phyloP scores from a whole-genome alignment of 2,329 filamentous ascomycete species.

The Colletotrichum agaves region DNA sequence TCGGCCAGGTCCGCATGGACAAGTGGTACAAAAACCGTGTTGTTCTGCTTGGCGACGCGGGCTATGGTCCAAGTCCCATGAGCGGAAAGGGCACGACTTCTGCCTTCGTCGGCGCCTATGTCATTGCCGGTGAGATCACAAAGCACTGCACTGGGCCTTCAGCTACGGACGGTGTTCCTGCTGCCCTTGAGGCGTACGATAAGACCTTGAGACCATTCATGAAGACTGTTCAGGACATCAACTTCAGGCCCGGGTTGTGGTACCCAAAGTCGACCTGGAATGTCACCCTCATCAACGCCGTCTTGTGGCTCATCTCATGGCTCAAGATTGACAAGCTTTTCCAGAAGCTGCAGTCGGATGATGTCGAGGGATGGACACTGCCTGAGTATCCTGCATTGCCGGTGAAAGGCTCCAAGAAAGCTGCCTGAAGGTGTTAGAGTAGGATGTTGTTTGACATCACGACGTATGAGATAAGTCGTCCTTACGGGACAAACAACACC shows the following conservation, averaged over 20 bases:
- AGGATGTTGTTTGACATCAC: neutral
- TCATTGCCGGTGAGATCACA: slow-evolving; percentile 65
- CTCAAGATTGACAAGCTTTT: slow-evolving; percentile 28
- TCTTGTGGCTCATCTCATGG: slow-evolving; percentile 20
- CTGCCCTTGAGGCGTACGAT: slow-evolving; percentile 56
- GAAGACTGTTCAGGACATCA: slow-evolving; percentile 50
- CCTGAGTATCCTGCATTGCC: slow-evolving; percentile 17
- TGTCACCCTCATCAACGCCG: slow-evolving; percentile 16
- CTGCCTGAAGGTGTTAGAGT: neutral
- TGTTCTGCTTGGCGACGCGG: slow-evolving; percentile 65
- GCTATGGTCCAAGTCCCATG: slow-evolving; percentile 56
- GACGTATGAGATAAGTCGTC: too few relatives aligned
- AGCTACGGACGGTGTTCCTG: slow-evolving; percentile 39
- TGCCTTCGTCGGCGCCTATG: slow-evolving; percentile 62
- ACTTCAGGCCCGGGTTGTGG: neutral
- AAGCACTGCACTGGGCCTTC: slow-evolving; percentile 38
- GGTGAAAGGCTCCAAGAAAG: neutral
- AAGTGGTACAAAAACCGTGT: slow-evolving; percentile 59
- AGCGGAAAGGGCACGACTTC: slow-evolving; percentile 64
- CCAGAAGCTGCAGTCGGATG: slow-evolving; percentile 26
- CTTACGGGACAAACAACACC: too few relatives aligned
- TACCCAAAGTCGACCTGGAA: slow-evolving; percentile 33
- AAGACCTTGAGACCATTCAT: slow-evolving; percentile 56
- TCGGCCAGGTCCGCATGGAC: slow-evolving; percentile 58
- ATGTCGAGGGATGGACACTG: slow-evolving; percentile 25